Percentiles rank a stretch among this genome's conserved stretches.
phyloP scores from a whole-genome alignment of 345 rosid genomes.

The Camelina hispida region DNA sequence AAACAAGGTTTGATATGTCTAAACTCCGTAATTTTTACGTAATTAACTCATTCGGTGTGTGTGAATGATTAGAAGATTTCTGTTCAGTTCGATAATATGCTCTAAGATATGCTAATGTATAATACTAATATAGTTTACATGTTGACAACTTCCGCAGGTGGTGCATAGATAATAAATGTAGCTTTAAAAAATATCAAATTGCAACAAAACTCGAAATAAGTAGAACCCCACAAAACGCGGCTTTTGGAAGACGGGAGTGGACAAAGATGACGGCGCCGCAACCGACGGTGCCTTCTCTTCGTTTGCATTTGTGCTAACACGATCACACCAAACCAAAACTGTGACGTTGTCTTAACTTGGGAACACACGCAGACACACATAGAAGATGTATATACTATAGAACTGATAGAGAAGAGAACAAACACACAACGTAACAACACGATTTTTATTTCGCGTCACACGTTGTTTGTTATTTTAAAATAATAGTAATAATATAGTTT shows the following conservation, averaged over 20 bases:
- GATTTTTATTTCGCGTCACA: not conserved
- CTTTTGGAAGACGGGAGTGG: conserved; percentile 37
- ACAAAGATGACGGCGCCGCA: conserved; percentile 36
- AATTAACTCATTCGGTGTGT: too few relatives aligned
- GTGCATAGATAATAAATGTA: too few relatives aligned
- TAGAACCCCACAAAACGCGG: conserved; percentile 25
- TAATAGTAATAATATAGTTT: not conserved
- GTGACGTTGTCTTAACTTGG: conserved; percentile 25
- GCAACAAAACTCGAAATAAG: not conserved
- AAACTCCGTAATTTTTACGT: too few relatives aligned
- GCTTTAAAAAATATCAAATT: too few relatives aligned
- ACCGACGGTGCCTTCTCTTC: conserved; percentile 22
- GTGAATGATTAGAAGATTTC: too few relatives aligned
- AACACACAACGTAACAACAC: not conserved
- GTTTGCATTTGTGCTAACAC: conserved; percentile 6
- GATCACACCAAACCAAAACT: conserved; percentile 12
- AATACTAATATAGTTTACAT: not conserved
- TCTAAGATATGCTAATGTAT: too few relatives aligned
- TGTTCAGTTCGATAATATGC: too few relatives aligned
- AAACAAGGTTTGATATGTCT: too few relatives aligned
- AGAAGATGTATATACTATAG: not conserved
- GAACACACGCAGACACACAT: not conserved
- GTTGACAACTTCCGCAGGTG: not conserved
- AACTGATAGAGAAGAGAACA: not conserved
- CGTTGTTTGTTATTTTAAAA: not conserved